Evolutionary conservation across 129 eudicot genomes (phyloP).

Genomic region (Kitagawia praeruptora): DNA sequence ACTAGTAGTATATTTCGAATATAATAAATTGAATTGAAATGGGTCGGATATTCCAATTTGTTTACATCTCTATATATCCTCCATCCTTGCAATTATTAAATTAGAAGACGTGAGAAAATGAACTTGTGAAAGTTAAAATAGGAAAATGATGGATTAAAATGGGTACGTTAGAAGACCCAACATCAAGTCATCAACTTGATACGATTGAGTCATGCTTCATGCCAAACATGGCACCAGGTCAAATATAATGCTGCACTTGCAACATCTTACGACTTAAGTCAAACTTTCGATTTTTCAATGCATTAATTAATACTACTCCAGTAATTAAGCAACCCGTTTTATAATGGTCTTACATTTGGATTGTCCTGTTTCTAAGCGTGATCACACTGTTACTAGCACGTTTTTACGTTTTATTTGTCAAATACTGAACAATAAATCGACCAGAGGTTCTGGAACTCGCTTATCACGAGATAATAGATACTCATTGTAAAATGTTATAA

Average conservation of each 20-base stretch:
- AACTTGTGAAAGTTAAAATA: no score
- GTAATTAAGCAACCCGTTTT: background rate
- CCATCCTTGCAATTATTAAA: no score
- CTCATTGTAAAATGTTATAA: no score
- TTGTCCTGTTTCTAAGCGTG: background rate
- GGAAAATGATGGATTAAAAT: no score
- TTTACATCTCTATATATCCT: no score
- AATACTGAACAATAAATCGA: no score
- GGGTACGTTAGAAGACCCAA: background rate
- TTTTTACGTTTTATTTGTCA: background rate
- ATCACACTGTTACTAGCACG: background rate
- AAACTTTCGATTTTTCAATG: background rate
- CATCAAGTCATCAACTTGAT: background rate
- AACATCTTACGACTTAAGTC: background rate
- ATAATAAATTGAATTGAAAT: no score
- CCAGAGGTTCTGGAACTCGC: no score
- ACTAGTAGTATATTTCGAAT: no score
- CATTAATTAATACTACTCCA: background rate
- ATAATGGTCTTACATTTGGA: background rate
- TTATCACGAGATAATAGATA: no score
- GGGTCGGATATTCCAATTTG: no score
- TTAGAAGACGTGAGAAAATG: no score
- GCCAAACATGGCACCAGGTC: background rate
- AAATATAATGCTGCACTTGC: background rate
- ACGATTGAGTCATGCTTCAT: background rate